phyloP scores from a whole-genome alignment of 2,329 filamentous ascomycete genomes.

The Verticillium isaacii region DNA sequence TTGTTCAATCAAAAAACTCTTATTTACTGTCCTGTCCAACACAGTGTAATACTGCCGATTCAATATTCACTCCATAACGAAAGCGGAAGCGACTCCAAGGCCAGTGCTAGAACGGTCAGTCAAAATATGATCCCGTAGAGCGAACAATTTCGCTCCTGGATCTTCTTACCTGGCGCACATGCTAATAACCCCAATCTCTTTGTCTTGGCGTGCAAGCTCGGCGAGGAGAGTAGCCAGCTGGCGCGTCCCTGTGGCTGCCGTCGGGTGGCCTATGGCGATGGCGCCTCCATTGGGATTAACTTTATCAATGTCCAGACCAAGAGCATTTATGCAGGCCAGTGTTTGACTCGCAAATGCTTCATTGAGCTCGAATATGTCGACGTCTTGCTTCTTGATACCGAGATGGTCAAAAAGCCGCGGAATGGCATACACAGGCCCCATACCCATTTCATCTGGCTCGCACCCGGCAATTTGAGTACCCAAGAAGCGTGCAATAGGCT shows the following conservation, averaged over 20 bases:
- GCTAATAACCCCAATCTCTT: neutral
- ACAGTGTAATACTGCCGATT: neutral
- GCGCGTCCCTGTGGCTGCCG: neutral
- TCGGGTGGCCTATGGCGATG: neutral
- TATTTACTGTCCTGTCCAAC: no score
- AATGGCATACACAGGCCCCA: neutral
- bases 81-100: neutral
- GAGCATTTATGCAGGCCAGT: neutral
- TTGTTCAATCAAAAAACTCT: no score
- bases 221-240: neutral
- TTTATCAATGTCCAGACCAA: slow-evolving; percentile 27
- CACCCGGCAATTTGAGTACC: slow-evolving; percentile 60
- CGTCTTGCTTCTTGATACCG: neutral
- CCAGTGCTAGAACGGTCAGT: neutral
- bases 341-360: slow-evolving; percentile 1
- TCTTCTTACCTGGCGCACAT: slow-evolving; percentile 3
- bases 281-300: slow-evolving; percentile 4
- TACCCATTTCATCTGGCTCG: slow-evolving; percentile 62
- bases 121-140: neutral
- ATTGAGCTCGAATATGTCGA: neutral
- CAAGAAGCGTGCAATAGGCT: slow-evolving; percentile 61
- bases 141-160: neutral
- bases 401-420: neutral
- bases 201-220: neutral
- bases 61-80: neutral